Evolutionary conservation across 345 rosid species (phyloP), one percentile per base, ranked within the genome.

Genomic region (Pistacia integerrima): DNA sequence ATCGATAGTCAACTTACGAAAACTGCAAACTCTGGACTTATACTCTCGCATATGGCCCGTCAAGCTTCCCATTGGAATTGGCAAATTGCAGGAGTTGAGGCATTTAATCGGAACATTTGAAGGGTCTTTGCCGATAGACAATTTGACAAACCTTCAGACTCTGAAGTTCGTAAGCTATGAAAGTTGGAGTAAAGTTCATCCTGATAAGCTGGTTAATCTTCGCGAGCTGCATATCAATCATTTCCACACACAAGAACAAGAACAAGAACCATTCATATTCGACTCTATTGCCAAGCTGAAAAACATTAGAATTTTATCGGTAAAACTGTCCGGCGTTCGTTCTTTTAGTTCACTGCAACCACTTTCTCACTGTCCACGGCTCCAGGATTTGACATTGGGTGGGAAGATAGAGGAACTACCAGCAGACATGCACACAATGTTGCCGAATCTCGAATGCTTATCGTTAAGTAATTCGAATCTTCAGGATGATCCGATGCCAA

Each of bases 11-110:
- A 57, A 71, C 54, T 59, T 71, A 33, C 35, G 1, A 54, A 71
- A 54, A 5, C 51, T 58, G 22, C 36, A 71, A 55, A 71, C 74
- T n/a, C 25, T 38, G 3, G 20, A 71, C 33, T 2, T 71, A 12
- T 12, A 1, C 1, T 4, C 33, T 58, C 8, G 0, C 17, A 0
- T 1, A 6, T 1, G 0, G 1, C 0, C 0, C 1, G 2, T 41
- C 2, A 8, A 9, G 64, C 18, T 57, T 41, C 65, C 74, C 0
- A 11, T 3, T 38, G 65, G 59, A n/a, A 71, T 71, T 58, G 58
- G 11, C 3, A 4, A 58, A 64, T 13, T 71, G 11, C 14, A 57
- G 5, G 52, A 20, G 22, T 71, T 71, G 25, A 71, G 65, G 22
- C 74, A 71, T 70, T 9, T 55, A 36, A 18, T 55, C 4, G 62